A percentile compares a stretch with the other conserved stretches of the same genome.
Evolutionary conservation across 2,329 filamentous ascomycete genomes (phyloP).

Genomic region (Daldinia eschscholtzii): DNA sequence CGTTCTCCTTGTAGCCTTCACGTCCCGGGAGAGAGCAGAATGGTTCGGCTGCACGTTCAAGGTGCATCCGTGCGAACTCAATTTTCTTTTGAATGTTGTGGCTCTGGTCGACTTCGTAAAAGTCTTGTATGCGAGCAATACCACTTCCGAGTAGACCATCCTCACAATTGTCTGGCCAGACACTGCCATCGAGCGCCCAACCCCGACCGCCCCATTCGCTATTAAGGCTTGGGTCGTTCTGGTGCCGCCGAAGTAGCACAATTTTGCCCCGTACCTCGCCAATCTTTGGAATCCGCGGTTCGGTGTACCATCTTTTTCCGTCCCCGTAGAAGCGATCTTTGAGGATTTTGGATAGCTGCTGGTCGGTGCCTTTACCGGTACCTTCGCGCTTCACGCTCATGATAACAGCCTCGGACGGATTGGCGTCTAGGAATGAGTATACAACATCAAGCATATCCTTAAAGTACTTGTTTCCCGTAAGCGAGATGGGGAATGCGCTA

Average conservation of each 20-base stretch:
- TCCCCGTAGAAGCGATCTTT: conserved; percentile 76
- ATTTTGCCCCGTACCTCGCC: conserved; percentile 85
- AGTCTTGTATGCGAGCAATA: conserved; percentile 89
- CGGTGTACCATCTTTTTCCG: conserved; percentile 78
- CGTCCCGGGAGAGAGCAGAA: conserved; percentile 60
- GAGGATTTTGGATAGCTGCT: conserved; percentile 80
- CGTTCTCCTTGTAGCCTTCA: conserved; percentile 43
- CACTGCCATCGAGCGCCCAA: conserved; percentile 71
- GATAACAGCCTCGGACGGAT: conserved; percentile 86
- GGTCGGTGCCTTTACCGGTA: conserved; percentile 81
- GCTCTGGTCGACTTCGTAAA: conserved; percentile 85
- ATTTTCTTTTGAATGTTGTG: conserved; percentile 86
- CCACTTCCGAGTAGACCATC: conserved; percentile 78
- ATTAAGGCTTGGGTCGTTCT: conserved; percentile 68
- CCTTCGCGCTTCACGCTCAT: conserved; percentile 94
- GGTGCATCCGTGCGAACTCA: conserved; percentile 76
- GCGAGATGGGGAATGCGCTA: conserved; percentile 86
- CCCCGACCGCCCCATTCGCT: conserved; percentile 64
- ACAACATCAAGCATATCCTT: conserved; percentile 77
- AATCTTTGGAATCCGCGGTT: conserved; percentile 80
- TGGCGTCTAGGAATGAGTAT: conserved; percentile 79
- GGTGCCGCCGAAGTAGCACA: conserved; percentile 86
- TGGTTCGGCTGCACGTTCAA: conserved; percentile 76
- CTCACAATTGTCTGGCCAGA: conserved; percentile 90
- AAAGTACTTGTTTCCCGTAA: conserved; percentile 86